Evolutionary conservation across 2,329 filamentous ascomycete genomes (phyloP), one percentile per base, ranked within the genome.

Genomic region (Botrytis medusae): DNA sequence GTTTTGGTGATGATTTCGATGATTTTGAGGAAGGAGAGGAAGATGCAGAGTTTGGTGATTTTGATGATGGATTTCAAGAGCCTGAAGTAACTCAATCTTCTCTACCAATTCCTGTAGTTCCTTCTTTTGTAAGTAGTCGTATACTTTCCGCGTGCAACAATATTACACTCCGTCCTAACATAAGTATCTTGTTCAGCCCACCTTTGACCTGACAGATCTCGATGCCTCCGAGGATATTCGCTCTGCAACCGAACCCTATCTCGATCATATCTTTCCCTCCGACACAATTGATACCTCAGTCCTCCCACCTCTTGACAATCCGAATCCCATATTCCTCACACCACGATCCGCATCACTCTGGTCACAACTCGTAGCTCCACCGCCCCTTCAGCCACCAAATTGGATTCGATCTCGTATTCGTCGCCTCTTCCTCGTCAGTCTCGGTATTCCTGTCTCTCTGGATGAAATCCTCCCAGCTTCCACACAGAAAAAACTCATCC

Each of bases 381-480:
- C 96, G 2, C 95, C 96, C 3, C 89, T 99, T 54, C 94, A 97
- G 79, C 96, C 96, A 9, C 95, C 96, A 0, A 96, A 99, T 82
- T 99, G 96, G 96, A 97, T 98, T 74, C 93, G 96, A 76, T 97
- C 94, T 70, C 93, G 95, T 69, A 99, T 97, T 78, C 91, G 96
- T 71, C 93, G 96, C 42, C 89, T 99, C 40, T 99, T 99, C 82
- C 90, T 99, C 60, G 95, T 99, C 71, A 98, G 95, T 1, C 89
- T 99, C 0, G 96, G 96, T 29, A 96, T 99, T 0, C 96, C 96
- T 1, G 94, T 99, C 62, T 96, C 99, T 79, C 87, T 99, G 0
- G 96, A 99, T 82, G 96, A 99, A 84, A 98, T 99, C 72, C 88
- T 99, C 12, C 96, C 96, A 0, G 95, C 95, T 0, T 97, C 93